These are phyloP conservation scores for Cucurbita pepo DNA, from an alignment of 306 rosid genomes.

Conservation along the genomic window DNA sequence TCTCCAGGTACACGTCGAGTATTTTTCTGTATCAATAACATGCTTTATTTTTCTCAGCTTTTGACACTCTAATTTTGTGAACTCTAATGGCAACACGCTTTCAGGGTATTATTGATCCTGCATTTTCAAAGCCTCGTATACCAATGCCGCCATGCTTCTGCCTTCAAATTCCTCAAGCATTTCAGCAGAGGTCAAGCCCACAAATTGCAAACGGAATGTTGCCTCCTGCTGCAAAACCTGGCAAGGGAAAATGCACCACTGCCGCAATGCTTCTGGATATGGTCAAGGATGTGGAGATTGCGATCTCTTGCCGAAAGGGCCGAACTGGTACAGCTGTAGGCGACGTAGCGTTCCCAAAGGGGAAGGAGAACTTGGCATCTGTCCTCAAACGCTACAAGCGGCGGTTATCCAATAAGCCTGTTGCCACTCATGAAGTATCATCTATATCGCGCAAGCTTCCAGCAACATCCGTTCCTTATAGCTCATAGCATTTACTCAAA, in stretches of 20 bases:
- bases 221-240: slow-evolving; percentile 71
- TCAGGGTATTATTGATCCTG: slow-evolving; percentile 68
- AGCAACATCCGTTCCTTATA: slow-evolving; percentile 27
- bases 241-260: slow-evolving; percentile 71
- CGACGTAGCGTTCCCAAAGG: slow-evolving; percentile 91
- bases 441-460: slow-evolving; percentile 34
- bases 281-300: slow-evolving; percentile 74
- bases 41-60: background rate
- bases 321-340: slow-evolving; percentile 94
- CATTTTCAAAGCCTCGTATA: slow-evolving; percentile 69
- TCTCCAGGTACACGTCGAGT: slow-evolving; percentile 60
- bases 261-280: slow-evolving; percentile 40
- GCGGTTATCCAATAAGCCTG: slow-evolving; percentile 47
- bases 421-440: slow-evolving; percentile 19
- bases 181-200: slow-evolving; percentile 51
- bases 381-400: slow-evolving; percentile 94
- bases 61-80: background rate
- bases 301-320: slow-evolving; percentile 69
- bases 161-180: slow-evolving; percentile 49
- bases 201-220: slow-evolving; percentile 62
- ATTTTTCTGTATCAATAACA: background rate
- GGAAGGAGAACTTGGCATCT: slow-evolving; percentile 73
- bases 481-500: slow-evolving; percentile 16
- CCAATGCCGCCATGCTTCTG: slow-evolving; percentile 73
- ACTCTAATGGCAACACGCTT: background rate